Evolutionary conservation across 139 green algal genomes (phyloP), one percentile per base, ranked within the genome.

Genomic region (Closterium sp.): DNA sequence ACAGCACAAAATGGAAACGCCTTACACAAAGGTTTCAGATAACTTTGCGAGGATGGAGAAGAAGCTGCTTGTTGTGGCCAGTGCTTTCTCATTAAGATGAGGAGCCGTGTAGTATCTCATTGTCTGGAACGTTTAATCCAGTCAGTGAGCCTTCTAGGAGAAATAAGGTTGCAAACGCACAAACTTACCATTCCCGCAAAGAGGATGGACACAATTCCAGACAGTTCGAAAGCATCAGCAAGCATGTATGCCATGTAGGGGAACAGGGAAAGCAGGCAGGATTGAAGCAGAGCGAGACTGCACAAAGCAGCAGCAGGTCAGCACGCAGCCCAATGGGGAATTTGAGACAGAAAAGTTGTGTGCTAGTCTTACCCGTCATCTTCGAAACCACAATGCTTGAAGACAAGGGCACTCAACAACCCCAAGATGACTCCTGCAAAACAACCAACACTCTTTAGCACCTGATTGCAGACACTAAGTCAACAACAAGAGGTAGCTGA

Each of bases 191-290:
- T 95, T 38, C 96, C 97, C 85, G 91, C 95, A 86, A 98, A 98
- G 83, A 98, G 96, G 64, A 97, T 95, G n/a, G 95, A 91, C 33
- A 98, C 96, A 36, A 98, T 97, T 38, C 96, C 96, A 33, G 86
- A 95, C 33, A 97, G 90, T 31, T 87, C 34, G 28, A 97, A 85
- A 1, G 36, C 90, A 91, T 98, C 97, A 32, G 96, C 96, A n/a
- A 94, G 33, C 86, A 97, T 95, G 95, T 98, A 98, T 4, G 88
- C 89, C 34, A 91, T 87, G 32, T 94, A 94, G 4, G 92, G 92
- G 81, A 94, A 93, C 8, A 94, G 64, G 3, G 87, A 32, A 32
- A 94, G 32, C n/a, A 94, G 88, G 66, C 87, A 94, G 32, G 91
- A 33, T 36, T 94, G 35, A 36, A 94, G 34, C 25, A 90, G 43